Evolutionary conservation across 2,329 filamentous ascomycete species (phyloP), one percentile per base, ranked within the genome.

Genomic region (Fusarium coicis): DNA sequence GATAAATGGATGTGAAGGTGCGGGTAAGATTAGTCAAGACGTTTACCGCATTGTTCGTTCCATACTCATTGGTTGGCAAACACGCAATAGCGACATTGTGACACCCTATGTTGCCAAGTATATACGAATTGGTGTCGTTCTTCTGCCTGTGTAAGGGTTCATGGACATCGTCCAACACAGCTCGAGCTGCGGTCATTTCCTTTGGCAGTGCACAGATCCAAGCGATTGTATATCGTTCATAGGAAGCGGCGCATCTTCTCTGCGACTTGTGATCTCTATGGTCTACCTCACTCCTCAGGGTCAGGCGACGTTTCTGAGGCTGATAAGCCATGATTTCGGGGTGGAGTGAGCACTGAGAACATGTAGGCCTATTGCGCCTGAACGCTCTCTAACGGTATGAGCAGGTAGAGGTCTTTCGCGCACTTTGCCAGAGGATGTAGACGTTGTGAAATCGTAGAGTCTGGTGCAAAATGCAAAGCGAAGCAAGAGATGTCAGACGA

Each of bases 171-270:
- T 68, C 68, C 5, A 68, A 23, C 66, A 72, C 63, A 7, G 66
- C 61, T 9, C 7, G 26, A 5, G 68, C 66, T 15, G 68, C 65
- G 0, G 55, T 34, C 52, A 23, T 19, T 53, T 71, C 68, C 5
- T 68, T 68, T 1, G 65, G 42, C 10, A 71, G 12, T 7, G 68
- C 68, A 32, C 65, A 68, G 26, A 71, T 36, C 65, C 65, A 71
- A 21, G 65, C 68, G 30, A 71, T 49, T 14, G 42, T 58, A 19
- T 70, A 70, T 52, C 8, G 32, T 7, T 36, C n/a, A 23, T 19
- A 10, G n/a, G n/a, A 36, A 26, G 8, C 4, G 8, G 0, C 4
- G 2, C 12, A 52, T 36, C 0, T 4, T 10, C 19, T 52, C 5
- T 52, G 4, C n/a, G n/a, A 26, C 9, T 26, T 36, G 15, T 19